Evolutionary conservation across 2,329 filamentous ascomycete species (phyloP).

Genomic region (Epichloe hybrida): DNA sequence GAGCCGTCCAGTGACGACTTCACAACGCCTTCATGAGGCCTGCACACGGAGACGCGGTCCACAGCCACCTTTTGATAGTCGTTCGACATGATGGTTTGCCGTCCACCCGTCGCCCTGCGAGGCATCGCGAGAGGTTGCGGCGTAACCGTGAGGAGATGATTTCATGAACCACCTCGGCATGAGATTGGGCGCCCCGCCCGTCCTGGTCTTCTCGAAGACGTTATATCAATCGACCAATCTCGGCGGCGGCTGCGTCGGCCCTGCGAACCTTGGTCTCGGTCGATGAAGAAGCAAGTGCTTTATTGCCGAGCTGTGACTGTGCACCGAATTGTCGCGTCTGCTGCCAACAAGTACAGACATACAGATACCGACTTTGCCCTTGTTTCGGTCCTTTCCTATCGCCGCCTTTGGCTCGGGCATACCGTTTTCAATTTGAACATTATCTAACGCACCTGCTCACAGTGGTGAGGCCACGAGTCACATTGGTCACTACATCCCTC

Average conservation of each 20-base stretch:
- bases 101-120: not conserved
- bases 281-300: not conserved
- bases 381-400: not conserved
- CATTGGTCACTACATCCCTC: not conserved
- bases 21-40: not conserved
- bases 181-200: no score
- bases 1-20: conserved; percentile 4
- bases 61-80: not conserved
- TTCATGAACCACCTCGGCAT: not conserved
- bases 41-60: not conserved
- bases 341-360: not conserved
- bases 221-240: not conserved
- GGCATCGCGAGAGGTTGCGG: not conserved
- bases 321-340: not conserved
- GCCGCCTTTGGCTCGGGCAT: not conserved
- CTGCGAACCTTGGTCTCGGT: not conserved
- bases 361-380: not conserved
- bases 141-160: not conserved
- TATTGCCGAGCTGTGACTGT: not conserved
- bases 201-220: not conserved
- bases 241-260: not conserved
- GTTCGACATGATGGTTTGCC: not conserved
- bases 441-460: not conserved
- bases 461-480: not conserved
- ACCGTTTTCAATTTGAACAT: not conserved